Conservation (phyloP, 345 rosid species). For the Viola odorata region DNA sequence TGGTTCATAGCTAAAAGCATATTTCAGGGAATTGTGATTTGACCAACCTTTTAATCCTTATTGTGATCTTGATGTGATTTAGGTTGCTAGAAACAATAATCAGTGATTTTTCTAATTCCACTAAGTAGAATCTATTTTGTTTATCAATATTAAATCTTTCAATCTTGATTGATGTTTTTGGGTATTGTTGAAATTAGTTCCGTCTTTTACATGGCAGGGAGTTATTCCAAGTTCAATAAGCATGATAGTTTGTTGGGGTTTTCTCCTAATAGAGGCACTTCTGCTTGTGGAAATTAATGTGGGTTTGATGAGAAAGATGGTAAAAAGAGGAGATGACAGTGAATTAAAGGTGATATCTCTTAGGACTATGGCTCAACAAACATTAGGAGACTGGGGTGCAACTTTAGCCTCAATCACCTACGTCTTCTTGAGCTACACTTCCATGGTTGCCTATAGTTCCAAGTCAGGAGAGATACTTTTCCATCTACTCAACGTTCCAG, state of each 20-base stretch:
- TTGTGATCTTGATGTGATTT: too few species aligned
- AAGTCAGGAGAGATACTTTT: conserved; percentile 56
- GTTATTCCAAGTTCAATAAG: conserved; percentile 53
- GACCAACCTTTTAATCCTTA: too few species aligned
- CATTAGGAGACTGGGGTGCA: conserved; percentile 55
- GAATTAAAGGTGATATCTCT: conserved; percentile 48
- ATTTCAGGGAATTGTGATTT: too few species aligned
- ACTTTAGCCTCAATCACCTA: conserved; percentile 37
- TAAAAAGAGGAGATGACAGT: conserved; percentile 21
- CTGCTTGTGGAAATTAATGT: conserved; percentile 54
- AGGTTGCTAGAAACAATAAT: too few species aligned
- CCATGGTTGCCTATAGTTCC: conserved; percentile 53
- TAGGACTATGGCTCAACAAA: conserved; percentile 64
- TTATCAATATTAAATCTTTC: not conserved
- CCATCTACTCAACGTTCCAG: conserved; percentile 44
- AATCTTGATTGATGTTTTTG: not conserved
- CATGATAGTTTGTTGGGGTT: conserved; percentile 48
- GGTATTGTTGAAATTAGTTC: not conserved
- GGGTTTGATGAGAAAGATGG: conserved; percentile 26
- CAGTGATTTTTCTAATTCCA: not conserved
- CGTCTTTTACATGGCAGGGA: conserved; percentile 32
- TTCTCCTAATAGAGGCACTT: conserved; percentile 52
- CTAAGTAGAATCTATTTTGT: not conserved
- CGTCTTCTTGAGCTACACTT: conserved; percentile 54
- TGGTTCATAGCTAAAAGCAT: too few species aligned